Conservation (phyloP, 2,329 filamentous ascomycete genomes). For the Capronia epimyces region DNA sequence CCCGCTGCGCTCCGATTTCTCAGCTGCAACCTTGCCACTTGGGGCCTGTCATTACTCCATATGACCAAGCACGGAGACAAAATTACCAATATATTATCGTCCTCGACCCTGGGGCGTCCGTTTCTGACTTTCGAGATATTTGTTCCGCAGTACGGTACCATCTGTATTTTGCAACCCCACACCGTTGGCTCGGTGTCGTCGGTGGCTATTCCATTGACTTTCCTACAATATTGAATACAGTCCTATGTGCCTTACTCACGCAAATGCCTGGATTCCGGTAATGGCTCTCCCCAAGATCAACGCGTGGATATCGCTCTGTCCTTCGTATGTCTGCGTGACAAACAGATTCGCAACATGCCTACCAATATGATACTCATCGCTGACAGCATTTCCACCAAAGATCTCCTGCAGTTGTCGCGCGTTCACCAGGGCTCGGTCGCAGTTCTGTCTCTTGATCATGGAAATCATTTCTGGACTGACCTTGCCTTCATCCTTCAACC, state of each 20-base stretch:
- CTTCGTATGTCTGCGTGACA: constrained; percentile 96
- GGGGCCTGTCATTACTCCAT: not conserved
- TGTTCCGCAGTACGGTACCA: too few relatives aligned
- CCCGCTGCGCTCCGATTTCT: not conserved
- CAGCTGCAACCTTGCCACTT: not conserved
- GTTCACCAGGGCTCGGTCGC: constrained; percentile 77
- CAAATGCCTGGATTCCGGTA: constrained; percentile 74
- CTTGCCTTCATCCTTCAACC: constrained; percentile 87
- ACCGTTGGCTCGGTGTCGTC: too few relatives aligned
- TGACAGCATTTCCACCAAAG: constrained; percentile 96
- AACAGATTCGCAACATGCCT: constrained; percentile 94
- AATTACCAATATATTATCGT: not conserved
- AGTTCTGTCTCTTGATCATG: constrained; percentile 97
- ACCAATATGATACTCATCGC: constrained; percentile 92
- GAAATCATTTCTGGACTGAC: constrained; percentile 90
- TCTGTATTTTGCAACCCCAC: too few relatives aligned
- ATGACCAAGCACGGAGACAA: not conserved
- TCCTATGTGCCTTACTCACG: constrained; percentile 39
- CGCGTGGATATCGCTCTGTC: constrained; percentile 93
- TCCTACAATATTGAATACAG: not conserved
- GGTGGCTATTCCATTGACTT: too few relatives aligned
- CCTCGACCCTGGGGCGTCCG: too few relatives aligned
- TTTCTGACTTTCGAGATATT: too few relatives aligned
- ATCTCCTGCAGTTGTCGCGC: constrained; percentile 82
- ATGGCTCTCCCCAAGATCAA: constrained; percentile 65